Base-by-base conservation (phyloP, 1,284 basidiomycete genomes). In the Laetiporus sulphureus region DNA sequence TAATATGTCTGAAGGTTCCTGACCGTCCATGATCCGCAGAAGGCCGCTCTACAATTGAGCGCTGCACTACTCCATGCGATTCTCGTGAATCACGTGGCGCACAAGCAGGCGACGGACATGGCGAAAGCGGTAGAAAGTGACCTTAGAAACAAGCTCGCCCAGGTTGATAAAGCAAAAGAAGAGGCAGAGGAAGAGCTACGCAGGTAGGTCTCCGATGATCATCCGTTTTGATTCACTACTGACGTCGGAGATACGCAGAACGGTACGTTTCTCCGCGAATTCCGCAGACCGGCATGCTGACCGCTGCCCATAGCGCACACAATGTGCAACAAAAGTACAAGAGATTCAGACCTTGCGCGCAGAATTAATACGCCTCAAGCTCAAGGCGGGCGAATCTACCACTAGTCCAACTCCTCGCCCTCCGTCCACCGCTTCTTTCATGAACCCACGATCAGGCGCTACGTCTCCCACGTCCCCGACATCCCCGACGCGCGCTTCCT, bases 21-120 rank as follows among this genome's bases (percentile, higher is more conserved):
- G 41, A 19, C 15, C 2, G 6, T 19, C 19, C 10, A 13, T 20
- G 19, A 25, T 37, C 4, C 39, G 25, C 55, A 83, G 77, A 65
- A 71, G 42, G 72, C 75, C 48, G 78, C 83, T 18, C 73, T 87
- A 38, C 68, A 75, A 49, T 69, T 60, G 20, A 62, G 60, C 38
- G 53, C 58, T 22, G 77, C 79, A 40, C 72, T 86, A 34, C 66
- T 89, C 55, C 79, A 79, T 49, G 85, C 85, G 41, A 89, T 89
- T 58, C 72, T 89, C 43, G 75, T 82, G 65, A 89, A 89, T 56
- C 82, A 87, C 59, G 63, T 77, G 38, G 80, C 83, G 48, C 83
- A 86, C 62, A 77, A 79, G 25, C 84, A 88, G 59, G 75, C 77
- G 43, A 77, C 71, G 56, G 82, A 78, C 64, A 62, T 66, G 48